A percentile compares a stretch with the other conserved stretches of the same genome.
Evolutionary conservation across 2,329 filamentous ascomycete genomes (phyloP).

Genomic region (Didymella glomerata): DNA sequence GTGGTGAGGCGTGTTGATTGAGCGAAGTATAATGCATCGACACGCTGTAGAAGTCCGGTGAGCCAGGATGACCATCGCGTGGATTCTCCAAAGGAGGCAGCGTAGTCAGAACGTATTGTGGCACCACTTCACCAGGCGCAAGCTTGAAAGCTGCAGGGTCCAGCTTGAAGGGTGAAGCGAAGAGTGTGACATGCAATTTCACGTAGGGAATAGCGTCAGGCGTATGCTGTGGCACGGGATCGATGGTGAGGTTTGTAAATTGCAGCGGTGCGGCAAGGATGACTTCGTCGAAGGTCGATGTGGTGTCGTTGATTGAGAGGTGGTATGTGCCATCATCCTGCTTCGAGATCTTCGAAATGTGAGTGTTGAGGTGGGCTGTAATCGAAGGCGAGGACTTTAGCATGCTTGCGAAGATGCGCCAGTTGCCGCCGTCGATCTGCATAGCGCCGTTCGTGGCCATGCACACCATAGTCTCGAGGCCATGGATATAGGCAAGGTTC

Average conservation of each 20-base stretch:
- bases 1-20: conserved; percentile 60
- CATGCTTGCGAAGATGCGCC: conserved; percentile 92
- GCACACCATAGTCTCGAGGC: conserved; percentile 88
- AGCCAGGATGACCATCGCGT: conserved; percentile 63
- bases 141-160: conserved; percentile 77
- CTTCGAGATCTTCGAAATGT: conserved; percentile 67
- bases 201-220: conserved; percentile 88
- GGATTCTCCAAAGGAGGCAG: conserved; percentile 68
- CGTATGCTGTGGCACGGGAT: conserved; percentile 53
- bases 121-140: conserved; percentile 64
- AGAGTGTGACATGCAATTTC: conserved; percentile 86
- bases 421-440: conserved; percentile 84
- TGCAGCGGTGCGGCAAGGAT: conserved; percentile 86
- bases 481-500: conserved; percentile 86
- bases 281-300: conserved; percentile 73
- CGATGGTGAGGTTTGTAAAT: conserved; percentile 72
- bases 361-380: conserved; percentile 69
- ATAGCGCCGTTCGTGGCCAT: conserved; percentile 88
- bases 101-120: conserved; percentile 83
- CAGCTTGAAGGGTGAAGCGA: conserved; percentile 79
- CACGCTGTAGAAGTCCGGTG: conserved; percentile 84
- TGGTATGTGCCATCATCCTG: conserved; percentile 53
- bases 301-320: conserved; percentile 45
- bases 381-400: conserved; percentile 68
- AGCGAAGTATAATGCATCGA: conserved; percentile 72